phyloP scores from a whole-genome alignment of 768 basidiomycete species.

The Candolleomyces eurysporus region DNA sequence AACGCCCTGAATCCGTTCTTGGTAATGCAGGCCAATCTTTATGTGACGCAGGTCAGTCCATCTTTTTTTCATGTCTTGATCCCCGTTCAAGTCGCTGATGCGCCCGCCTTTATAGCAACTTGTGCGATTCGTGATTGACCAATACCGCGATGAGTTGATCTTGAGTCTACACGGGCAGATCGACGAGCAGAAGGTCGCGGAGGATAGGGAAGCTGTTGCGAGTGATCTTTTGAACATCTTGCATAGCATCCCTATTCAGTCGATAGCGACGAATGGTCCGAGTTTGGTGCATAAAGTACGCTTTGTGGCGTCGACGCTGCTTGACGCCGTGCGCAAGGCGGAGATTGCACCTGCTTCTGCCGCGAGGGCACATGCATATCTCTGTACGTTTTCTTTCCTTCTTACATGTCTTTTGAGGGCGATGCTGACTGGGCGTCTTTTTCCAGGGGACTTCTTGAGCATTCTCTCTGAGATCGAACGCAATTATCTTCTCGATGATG shows the following conservation, averaged over 20 bases:
- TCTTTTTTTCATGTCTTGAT: neutral
- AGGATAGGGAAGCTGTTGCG: slow-evolving; percentile 81
- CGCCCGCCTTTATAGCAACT: slow-evolving; percentile 61
- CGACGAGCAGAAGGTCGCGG: slow-evolving; percentile 62
- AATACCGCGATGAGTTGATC: slow-evolving; percentile 86
- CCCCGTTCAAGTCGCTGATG: neutral
- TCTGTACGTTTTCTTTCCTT: slow-evolving; percentile 52
- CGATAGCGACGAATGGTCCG: slow-evolving; percentile 86
- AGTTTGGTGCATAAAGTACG: slow-evolving; percentile 90
- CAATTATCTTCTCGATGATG: slow-evolving; percentile 83
- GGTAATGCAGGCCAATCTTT: slow-evolving; percentile 90
- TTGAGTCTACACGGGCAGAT: slow-evolving; percentile 62
- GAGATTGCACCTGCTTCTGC: slow-evolving; percentile 79
- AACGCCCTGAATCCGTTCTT: slow-evolving; percentile 88
- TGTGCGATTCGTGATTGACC: slow-evolving; percentile 88
- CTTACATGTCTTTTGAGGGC: neutral
- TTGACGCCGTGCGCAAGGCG: slow-evolving; percentile 81
- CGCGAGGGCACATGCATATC: slow-evolving; percentile 81
- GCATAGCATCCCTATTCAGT: slow-evolving; percentile 91
- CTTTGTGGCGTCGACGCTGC: slow-evolving; percentile 86
- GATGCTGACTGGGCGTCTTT: slow-evolving; percentile 4
- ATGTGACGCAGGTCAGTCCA: slow-evolving; percentile 77
- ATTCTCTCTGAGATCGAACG: slow-evolving; percentile 90
- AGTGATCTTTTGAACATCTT: slow-evolving; percentile 85
- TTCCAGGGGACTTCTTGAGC: slow-evolving; percentile 84